Evolutionary conservation across 1,139 yeast species (phyloP).

Genomic region (Nadsonia starkeyi-henricii): DNA sequence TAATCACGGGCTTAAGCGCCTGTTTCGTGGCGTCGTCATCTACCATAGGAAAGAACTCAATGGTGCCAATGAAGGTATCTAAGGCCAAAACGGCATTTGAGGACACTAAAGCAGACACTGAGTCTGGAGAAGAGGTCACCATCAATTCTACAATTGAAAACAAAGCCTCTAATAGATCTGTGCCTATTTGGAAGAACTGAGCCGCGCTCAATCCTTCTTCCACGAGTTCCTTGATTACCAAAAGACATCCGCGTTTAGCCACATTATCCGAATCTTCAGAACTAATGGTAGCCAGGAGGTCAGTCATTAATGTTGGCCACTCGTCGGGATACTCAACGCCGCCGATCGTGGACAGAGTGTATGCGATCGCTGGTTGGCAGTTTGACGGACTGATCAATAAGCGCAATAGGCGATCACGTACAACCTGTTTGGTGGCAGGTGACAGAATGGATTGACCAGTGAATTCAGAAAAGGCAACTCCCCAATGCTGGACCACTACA

Average conservation of each 20-base stretch:
- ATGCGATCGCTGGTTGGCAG: neutral
- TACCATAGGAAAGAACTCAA: neutral
- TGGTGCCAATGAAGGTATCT: neutral
- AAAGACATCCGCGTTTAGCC: conserved; percentile 44
- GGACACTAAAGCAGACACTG: too few relatives aligned
- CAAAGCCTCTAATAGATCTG: conserved; percentile 13
- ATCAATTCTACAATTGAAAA: neutral
- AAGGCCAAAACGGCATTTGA: neutral
- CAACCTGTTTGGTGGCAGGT: too few relatives aligned
- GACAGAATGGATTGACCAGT: neutral
- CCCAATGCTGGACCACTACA: neutral
- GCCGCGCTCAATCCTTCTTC: conserved; percentile 78
- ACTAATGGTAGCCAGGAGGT: conserved; percentile 30
- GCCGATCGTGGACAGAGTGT: conserved; percentile 56
- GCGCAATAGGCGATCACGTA: too few relatives aligned
- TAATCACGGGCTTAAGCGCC: neutral
- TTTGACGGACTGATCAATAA: neutral
- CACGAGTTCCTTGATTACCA: conserved; percentile 62
- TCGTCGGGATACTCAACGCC: conserved; percentile 90
- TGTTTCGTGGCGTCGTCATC: neutral
- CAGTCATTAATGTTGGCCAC: conserved; percentile 63
- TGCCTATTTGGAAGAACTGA: conserved; percentile 66
- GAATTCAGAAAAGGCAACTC: neutral
- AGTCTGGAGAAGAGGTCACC: neutral
- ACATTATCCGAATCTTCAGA: conserved; percentile 20